phyloP scores from a whole-genome alignment of 2,329 filamentous ascomycete species.

The Berkeleyomyces basicola region DNA sequence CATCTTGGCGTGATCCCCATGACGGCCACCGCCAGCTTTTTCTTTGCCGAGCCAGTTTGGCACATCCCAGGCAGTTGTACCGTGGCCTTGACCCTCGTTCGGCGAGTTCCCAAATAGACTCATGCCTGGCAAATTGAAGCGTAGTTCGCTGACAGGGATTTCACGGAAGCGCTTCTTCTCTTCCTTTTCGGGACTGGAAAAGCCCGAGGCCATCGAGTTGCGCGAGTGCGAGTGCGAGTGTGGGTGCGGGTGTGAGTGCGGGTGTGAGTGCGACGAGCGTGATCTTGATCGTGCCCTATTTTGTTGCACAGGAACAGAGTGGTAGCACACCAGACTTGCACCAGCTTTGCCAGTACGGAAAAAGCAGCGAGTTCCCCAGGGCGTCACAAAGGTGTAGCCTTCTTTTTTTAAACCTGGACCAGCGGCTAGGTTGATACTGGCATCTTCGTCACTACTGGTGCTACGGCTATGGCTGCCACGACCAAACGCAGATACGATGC shows the following conservation, averaged over 20 bases:
- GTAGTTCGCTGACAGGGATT: conserved; percentile 59
- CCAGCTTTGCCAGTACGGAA: conserved; percentile 68
- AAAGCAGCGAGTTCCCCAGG: conserved; percentile 76
- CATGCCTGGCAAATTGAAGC: conserved; percentile 66
- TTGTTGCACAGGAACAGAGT: conserved; percentile 38
- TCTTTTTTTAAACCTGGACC: conserved; percentile 35
- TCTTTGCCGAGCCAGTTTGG: conserved; percentile 69
- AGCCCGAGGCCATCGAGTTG: conserved; percentile 13
- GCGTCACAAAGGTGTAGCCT: conserved; percentile 65
- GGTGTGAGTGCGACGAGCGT: conserved; percentile 17
- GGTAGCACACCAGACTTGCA: conserved; percentile 56
- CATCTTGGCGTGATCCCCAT: conserved; percentile 76
- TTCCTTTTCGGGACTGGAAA: neutral
- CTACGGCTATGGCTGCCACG: neutral
- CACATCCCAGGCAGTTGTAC: conserved; percentile 22
- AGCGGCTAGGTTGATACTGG: conserved; percentile 18
- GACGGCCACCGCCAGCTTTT: conserved; percentile 68
- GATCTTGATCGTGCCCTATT: conserved; percentile 13
- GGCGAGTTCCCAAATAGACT: conserved; percentile 29
- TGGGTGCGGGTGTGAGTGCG: conserved; percentile 6
- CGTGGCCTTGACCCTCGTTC: conserved; percentile 20
- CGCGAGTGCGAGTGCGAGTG: conserved; percentile 11
- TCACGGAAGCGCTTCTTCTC: conserved; percentile 1
- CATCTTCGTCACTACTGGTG: conserved; percentile 1
- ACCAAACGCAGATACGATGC: too few relatives aligned